Conservation (phyloP, 192 early-diverging fungal genomes). For the Spizellomyces sp. region DNA sequence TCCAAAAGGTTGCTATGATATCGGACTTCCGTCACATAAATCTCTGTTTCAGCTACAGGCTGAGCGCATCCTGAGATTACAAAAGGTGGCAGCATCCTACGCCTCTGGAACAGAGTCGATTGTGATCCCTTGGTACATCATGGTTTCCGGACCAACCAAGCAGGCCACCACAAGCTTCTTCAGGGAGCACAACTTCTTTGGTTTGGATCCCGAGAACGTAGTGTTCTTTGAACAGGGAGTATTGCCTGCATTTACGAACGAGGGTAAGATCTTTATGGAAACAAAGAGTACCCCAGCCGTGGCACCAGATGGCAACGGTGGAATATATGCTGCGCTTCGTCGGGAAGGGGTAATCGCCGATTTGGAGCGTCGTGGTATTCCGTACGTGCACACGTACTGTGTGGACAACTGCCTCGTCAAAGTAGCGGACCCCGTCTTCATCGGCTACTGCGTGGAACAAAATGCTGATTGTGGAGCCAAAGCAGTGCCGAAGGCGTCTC, state of each 20-base stretch:
- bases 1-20: conserved; percentile 95
- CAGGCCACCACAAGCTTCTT: conserved; percentile 79
- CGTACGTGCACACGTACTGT: conserved; percentile 92
- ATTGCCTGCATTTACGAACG: conserved; percentile 86
- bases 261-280: conserved; percentile 95
- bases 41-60: conserved; percentile 93
- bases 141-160: conserved; percentile 95
- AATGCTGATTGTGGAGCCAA: conserved; percentile 94
- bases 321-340: conserved; percentile 92
- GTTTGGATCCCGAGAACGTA: conserved; percentile 80
- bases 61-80: conserved; percentile 85
- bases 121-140: conserved; percentile 96
- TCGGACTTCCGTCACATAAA: conserved; percentile 84
- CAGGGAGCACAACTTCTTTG: conserved; percentile 83
- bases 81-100: conserved; percentile 52
- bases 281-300: conserved; percentile 57
- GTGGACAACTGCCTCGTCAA: conserved; percentile 98
- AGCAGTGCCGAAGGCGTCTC: conserved; percentile 84
- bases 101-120: conserved; percentile 44
- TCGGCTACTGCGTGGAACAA: conserved; percentile 89
- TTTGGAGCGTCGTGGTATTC: conserved; percentile 79
- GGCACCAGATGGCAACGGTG: conserved; percentile 79
- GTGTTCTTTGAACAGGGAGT: conserved; percentile 96
- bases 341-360: conserved; percentile 79
- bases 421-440: conserved; percentile 94